phyloP scores from a whole-genome alignment of 345 rosid species.

The Aegle marmelos region DNA sequence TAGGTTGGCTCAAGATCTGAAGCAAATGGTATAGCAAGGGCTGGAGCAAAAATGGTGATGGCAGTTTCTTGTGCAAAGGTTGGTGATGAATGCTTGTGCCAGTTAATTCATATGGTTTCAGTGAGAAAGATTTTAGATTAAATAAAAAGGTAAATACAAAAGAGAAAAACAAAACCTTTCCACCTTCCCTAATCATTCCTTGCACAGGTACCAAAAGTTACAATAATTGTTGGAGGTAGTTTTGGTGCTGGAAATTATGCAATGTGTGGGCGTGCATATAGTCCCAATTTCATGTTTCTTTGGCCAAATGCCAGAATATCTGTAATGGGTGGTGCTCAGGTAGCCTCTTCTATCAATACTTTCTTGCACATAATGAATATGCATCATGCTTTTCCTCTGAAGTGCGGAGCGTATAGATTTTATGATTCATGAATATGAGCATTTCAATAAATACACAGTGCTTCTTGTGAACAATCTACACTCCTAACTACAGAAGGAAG shows the following conservation, averaged over 20 bases:
- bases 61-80: conserved; percentile 98
- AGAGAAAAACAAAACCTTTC: conserved; percentile 1
- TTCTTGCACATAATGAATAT: conserved; percentile 3
- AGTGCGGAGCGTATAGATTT: not conserved
- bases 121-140: not conserved
- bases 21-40: conserved; percentile 94
- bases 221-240: conserved; percentile 88
- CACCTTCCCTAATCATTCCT: not conserved
- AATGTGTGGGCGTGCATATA: conserved; percentile 97
- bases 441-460: not conserved
- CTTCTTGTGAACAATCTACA: not conserved
- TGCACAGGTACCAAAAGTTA: conserved; percentile 81
- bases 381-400: not conserved
- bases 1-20: conserved; percentile 98
- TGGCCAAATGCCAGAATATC: conserved; percentile 98
- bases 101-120: not conserved
- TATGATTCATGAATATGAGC: not conserved
- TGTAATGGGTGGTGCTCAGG: conserved; percentile 98
- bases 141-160: not conserved
- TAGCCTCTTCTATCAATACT: conserved; percentile 14
- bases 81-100: conserved; percentile 8
- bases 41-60: conserved; percentile 99
- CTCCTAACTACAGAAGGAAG: not conserved
- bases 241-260: conserved; percentile 98
- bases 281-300: conserved; percentile 82